Evolutionary conservation across 768 basidiomycete species (phyloP), one percentile per base, ranked within the genome.

Genomic region (Mycena rosella): DNA sequence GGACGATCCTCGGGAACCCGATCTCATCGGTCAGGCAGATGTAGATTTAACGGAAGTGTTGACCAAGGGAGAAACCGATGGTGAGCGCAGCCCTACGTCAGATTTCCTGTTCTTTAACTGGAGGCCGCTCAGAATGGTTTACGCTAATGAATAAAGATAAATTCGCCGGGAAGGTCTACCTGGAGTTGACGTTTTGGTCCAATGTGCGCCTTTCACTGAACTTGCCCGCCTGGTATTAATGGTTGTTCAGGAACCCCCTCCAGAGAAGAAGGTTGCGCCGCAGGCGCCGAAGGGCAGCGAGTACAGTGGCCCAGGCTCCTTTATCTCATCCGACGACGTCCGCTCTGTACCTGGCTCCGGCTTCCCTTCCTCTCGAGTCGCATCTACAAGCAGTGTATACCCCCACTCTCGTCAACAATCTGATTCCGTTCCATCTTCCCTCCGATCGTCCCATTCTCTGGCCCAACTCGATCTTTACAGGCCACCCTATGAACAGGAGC

Each of bases 101-200:
- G 36, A 30, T 47, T 44, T 47, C n/a, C 45, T 3, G 10, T 15
- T 20, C 49, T 48, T 49, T 44, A 40, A 63, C 55, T 47, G 10
- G 18, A 36, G 17, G 52, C 20, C 18, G 26, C 29, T 26, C 74
- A 99, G 98, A 98, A 78, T 99, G 96, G 98, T 96, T 97, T 76
- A 91, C 91, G 24, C 83, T 99, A 29, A 88, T 86, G 78, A 86
- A 93, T 81, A 98, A 96, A 79, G 95, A 95, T 69, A 94, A 94
- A 72, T 98, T 98, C 77, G 90, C 91, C 29, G 98, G 98, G 9
- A 97, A 99, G 78, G 91, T 99, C 15, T 99, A 97, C 76, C 84
- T 99, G 24, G 98, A 99, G 77, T 78, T 99, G 74, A 99, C 98
- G 0, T 99, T 97, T 81, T 99, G 94, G 90, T 96, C 96, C 13